These are phyloP conservation scores for Peziza echinospora DNA, from an alignment of 495 filamentous ascomycete species.

Conservation along the genomic window DNA sequence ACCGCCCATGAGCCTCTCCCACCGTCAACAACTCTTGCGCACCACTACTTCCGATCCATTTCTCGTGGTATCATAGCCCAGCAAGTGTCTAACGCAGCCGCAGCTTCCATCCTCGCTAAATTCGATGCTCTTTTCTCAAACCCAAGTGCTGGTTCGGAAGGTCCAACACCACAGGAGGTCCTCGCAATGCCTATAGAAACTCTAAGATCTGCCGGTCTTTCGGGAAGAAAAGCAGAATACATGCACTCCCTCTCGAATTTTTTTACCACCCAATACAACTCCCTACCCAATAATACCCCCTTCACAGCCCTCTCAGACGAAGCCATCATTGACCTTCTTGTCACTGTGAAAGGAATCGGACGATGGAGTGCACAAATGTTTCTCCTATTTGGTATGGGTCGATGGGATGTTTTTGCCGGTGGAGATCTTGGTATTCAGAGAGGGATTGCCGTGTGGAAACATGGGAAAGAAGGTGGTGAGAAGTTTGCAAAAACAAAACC, in stretches of 20 bases:
- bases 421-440: constrained; percentile 90
- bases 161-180: constrained; percentile 44
- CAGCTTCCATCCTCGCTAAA: constrained; percentile 62
- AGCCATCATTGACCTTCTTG: constrained; percentile 58
- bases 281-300: constrained; percentile 42
- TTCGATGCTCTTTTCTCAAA: constrained; percentile 57
- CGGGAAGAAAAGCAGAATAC: constrained; percentile 87
- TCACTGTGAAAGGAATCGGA: constrained; percentile 71
- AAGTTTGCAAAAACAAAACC: constrained; percentile 97
- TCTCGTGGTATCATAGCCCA: constrained; percentile 79
- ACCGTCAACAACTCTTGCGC: too few relatives aligned
- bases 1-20: constrained; percentile 57
- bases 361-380: constrained; percentile 96
- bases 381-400: constrained; percentile 71
- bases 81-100: constrained; percentile 84
- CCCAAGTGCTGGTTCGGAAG: constrained; percentile 4
- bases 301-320: constrained; percentile 61
- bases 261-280: constrained; percentile 44
- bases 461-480: constrained; percentile 56
- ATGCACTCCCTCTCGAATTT: constrained; percentile 63
- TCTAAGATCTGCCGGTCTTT: constrained; percentile 68
- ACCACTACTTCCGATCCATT: constrained; percentile 74
- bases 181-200: constrained; percentile 32
- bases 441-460: constrained; percentile 74
- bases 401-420: constrained; percentile 78